A percentile compares a stretch with the other conserved stretches of the same genome.
These are phyloP conservation scores for Phyllosticta citrichinensis DNA, from an alignment of 2,329 filamentous ascomycete genomes.

Conservation along the genomic window DNA sequence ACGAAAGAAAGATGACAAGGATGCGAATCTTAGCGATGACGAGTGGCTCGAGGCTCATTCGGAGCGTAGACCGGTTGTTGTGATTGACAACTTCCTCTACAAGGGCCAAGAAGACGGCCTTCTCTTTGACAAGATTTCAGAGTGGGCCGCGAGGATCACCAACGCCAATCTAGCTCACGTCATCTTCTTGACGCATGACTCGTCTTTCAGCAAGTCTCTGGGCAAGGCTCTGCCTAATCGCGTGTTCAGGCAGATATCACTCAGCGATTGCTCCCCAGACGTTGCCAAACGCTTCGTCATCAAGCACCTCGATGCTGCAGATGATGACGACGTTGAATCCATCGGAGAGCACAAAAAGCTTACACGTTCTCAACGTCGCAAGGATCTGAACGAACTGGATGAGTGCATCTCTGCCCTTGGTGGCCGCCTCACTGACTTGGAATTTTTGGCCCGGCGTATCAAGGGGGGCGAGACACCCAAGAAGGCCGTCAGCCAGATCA, in stretches of 20 bases:
- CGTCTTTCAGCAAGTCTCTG: constrained; percentile 78
- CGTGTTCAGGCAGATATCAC: constrained; percentile 74
- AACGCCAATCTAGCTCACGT: constrained; percentile 87
- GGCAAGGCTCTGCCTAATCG: constrained; percentile 82
- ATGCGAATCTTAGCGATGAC: constrained; percentile 64
- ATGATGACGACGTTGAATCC: constrained; percentile 29
- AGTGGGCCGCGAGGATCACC: constrained; percentile 79
- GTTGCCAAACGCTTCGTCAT: constrained; percentile 88
- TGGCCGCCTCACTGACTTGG: constrained; percentile 88
- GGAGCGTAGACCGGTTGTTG: constrained; percentile 68
- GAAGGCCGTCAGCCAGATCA: constrained; percentile 76
- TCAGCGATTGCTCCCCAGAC: constrained; percentile 75
- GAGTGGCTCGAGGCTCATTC: constrained; percentile 86
- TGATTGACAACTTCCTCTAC: constrained; percentile 87
- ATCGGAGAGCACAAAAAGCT: constrained; percentile 28
- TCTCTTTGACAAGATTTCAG: constrained; percentile 50
- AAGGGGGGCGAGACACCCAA: constrained; percentile 75
- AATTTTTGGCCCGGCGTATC: constrained; percentile 84
- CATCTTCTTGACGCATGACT: constrained; percentile 84
- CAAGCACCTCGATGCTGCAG: constrained; percentile 56
- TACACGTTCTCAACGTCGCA: constrained; percentile 37
- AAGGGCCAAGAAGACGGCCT: constrained; percentile 47
- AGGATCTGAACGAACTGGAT: constrained; percentile 63
- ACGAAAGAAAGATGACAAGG: constrained; percentile 62
- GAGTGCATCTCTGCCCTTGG: constrained; percentile 72